phyloP scores from a whole-genome alignment of 2,329 filamentous ascomycete genomes.

The Venturia effusa region DNA sequence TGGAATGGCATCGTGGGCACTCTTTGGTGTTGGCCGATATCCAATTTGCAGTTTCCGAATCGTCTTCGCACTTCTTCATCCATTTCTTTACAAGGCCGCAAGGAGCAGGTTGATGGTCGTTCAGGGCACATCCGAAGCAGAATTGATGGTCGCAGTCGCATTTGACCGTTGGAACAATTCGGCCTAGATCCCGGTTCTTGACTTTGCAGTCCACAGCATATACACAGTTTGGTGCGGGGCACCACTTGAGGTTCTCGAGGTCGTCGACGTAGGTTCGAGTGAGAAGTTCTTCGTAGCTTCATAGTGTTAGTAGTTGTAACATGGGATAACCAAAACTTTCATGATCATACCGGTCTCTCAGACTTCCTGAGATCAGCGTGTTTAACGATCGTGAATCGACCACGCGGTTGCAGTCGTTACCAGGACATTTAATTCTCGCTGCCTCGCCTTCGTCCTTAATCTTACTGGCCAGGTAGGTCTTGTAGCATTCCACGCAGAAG shows the following conservation, averaged over 20 bases:
- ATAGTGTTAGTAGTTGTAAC: constrained; percentile 14
- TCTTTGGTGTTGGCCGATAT: constrained; percentile 99
- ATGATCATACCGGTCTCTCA: constrained; percentile 41
- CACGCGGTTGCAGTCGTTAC: constrained; percentile 76
- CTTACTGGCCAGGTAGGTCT: constrained; percentile 84
- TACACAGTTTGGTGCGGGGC: constrained; percentile 91
- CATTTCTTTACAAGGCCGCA: constrained; percentile 87
- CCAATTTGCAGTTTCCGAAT: constrained; percentile 98
- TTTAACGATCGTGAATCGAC: constrained; percentile 84
- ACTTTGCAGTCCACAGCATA: constrained; percentile 84
- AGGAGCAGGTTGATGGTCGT: constrained; percentile 87
- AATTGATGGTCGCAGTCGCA: constrained; percentile 80
- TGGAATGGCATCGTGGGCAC: constrained; percentile 90
- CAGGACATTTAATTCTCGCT: constrained; percentile 85
- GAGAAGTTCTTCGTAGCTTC: constrained; percentile 72
- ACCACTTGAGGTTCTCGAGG: constrained; percentile 93
- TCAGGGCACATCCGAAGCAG: constrained; percentile 86
- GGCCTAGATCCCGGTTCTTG: constrained; percentile 76
- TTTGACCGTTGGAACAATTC: constrained; percentile 78
- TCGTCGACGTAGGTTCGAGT: constrained; percentile 96
- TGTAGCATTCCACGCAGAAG: constrained; percentile 87
- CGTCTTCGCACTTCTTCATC: constrained; percentile 97
- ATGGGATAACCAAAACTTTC: constrained; percentile 12
- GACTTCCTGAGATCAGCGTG: constrained; percentile 52
- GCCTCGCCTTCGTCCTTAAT: constrained; percentile 93